A percentile compares a stretch with the other conserved stretches of the same genome.
These are phyloP conservation scores for Oenanthe sinensis DNA, from an alignment of 129 eudicot genomes.

Conservation along the genomic window DNA sequence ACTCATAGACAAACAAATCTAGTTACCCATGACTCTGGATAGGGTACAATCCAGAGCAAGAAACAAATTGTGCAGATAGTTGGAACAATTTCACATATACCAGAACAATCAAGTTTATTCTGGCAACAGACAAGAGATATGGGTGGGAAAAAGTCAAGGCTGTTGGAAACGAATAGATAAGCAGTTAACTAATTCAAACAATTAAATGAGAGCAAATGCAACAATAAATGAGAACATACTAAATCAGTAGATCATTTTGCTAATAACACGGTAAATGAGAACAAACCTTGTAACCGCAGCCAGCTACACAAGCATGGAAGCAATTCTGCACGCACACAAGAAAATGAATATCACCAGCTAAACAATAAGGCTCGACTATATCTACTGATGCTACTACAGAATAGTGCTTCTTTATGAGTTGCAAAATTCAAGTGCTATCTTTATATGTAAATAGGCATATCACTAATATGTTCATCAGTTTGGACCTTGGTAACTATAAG, in stretches of 20 bases:
- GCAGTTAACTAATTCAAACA: neutral
- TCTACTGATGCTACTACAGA: neutral
- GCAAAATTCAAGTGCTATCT: neutral
- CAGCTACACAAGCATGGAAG: slow-evolving; percentile 92
- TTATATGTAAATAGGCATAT: neutral
- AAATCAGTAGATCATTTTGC: neutral
- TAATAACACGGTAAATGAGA: neutral
- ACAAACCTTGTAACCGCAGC: slow-evolving; percentile 93
- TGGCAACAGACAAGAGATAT: neutral
- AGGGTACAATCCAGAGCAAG: neutral
- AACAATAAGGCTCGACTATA: neutral
- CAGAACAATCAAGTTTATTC: neutral
- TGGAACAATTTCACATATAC: neutral
- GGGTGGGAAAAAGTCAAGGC: neutral
- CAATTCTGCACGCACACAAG: slow-evolving; percentile 53
- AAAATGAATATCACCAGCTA: neutral
- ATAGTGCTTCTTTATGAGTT: neutral
- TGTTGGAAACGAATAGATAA: neutral
- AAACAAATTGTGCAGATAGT: neutral
- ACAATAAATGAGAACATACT: neutral
- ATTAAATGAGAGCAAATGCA: neutral
- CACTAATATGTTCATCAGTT: neutral
- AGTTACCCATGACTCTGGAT: neutral
- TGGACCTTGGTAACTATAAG: neutral
- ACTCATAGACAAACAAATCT: neutral